Conservation (phyloP, 768 basidiomycete species). For the Wakefieldia striispora region DNA sequence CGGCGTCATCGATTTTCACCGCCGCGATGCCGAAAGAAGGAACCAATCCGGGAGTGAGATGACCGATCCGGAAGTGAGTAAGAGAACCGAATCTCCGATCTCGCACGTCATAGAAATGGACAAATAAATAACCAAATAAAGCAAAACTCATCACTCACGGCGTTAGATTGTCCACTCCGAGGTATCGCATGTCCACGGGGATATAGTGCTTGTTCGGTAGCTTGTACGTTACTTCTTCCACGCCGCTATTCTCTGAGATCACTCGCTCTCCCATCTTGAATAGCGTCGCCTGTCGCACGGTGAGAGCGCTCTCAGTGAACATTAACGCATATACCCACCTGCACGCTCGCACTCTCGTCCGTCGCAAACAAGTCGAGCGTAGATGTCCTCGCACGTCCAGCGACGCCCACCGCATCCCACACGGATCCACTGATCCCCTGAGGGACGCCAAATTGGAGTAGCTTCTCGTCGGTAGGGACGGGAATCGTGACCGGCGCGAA, state of each 20-base stretch:
- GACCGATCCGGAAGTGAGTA: not conserved
- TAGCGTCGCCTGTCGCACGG: slow-evolving; percentile 61
- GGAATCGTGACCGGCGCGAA: slow-evolving; percentile 50
- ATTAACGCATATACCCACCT: slow-evolving; percentile 46
- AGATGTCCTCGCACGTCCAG: slow-evolving; percentile 18
- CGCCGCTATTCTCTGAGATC: slow-evolving; percentile 6
- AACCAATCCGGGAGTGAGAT: slow-evolving; percentile 10
- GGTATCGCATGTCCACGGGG: slow-evolving; percentile 77
- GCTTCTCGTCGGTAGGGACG: slow-evolving; percentile 49
- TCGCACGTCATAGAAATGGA: slow-evolving; percentile 19
- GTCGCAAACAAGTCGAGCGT: slow-evolving; percentile 82
- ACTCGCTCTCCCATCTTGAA: slow-evolving; percentile 85
- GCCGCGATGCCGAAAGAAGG: slow-evolving; percentile 10
- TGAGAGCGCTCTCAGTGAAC: too few relatives aligned
- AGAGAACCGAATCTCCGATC: not conserved
- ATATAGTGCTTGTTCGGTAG: slow-evolving; percentile 81
- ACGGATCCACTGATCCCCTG: slow-evolving; percentile 44
- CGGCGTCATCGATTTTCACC: slow-evolving; percentile 29
- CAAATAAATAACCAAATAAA: not conserved
- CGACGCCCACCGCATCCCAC: slow-evolving; percentile 19
- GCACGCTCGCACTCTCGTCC: slow-evolving; percentile 69
- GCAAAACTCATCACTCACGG: slow-evolving; percentile 47
- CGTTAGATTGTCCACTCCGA: slow-evolving; percentile 48
- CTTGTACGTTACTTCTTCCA: slow-evolving; percentile 63
- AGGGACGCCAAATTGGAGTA: slow-evolving; percentile 49